A percentile compares a stretch with the other conserved stretches of the same genome.
Evolutionary conservation across 805 yeast species (phyloP).

Genomic region (Candida rishiriensis): DNA sequence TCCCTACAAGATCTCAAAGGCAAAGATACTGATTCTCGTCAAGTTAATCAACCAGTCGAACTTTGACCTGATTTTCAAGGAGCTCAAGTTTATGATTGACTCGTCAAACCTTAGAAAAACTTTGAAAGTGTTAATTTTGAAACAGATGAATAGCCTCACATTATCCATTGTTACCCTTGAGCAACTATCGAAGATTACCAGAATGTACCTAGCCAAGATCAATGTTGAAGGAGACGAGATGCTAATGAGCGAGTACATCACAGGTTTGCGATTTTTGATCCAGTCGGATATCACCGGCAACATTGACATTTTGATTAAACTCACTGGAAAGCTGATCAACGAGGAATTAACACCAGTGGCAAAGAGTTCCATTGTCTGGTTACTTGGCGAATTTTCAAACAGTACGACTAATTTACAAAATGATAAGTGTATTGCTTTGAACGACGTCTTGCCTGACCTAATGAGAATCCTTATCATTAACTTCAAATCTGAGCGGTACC

Average conservation of each 20-base stretch:
- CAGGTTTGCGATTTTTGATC: slow-evolving; percentile 67
- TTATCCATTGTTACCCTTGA: slow-evolving; percentile 27
- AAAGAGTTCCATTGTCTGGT: slow-evolving; percentile 82
- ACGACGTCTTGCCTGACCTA: slow-evolving; percentile 66
- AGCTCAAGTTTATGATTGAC: slow-evolving; percentile 55
- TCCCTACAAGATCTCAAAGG: slow-evolving; percentile 33
- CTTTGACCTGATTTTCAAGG: slow-evolving; percentile 49
- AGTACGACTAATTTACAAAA: slow-evolving; percentile 5
- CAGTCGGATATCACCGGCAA: slow-evolving; percentile 57
- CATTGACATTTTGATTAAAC: slow-evolving; percentile 48
- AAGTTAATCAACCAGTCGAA: slow-evolving; percentile 51
- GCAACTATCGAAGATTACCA: slow-evolving; percentile 53
- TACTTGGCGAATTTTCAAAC: slow-evolving; percentile 74
- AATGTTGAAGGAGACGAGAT: slow-evolving; percentile 21
- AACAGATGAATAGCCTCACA: slow-evolving; percentile 39
- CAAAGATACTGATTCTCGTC: slow-evolving; percentile 61
- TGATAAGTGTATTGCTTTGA: slow-evolving; percentile 15
- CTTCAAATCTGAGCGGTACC: slow-evolving; percentile 50
- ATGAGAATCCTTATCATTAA: slow-evolving; percentile 51
- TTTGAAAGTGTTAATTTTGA: slow-evolving; percentile 45
- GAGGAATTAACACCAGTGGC: slow-evolving; percentile 37
- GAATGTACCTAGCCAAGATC: slow-evolving; percentile 54
- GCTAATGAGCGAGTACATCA: slow-evolving; percentile 59
- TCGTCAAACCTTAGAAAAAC: slow-evolving; percentile 10
- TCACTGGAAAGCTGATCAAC: slow-evolving; percentile 30